Evolutionary conservation across 192 early-diverging fungal species (phyloP).

Genomic region (Rhizophagus sp.): DNA sequence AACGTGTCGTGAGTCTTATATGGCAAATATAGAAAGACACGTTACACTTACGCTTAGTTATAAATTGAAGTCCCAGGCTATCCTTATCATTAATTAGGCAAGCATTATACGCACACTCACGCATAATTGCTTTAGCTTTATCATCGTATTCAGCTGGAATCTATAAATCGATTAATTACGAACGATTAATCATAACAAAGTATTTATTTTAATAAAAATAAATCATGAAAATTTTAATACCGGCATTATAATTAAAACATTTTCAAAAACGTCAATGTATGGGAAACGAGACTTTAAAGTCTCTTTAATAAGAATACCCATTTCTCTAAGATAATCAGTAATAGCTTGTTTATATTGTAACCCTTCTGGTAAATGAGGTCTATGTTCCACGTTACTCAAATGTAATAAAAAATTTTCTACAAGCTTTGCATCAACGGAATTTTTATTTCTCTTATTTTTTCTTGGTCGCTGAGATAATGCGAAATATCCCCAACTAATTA

Average conservation of each 20-base stretch:
- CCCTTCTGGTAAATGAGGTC: neutral
- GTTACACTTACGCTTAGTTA: no score
- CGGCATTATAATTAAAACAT: neutral
- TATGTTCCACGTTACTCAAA: constrained; percentile 9
- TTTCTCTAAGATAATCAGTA: neutral
- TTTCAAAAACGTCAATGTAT: neutral
- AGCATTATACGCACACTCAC: constrained; percentile 52
- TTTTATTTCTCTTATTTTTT: neutral
- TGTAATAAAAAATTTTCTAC: neutral
- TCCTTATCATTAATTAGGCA: constrained; percentile 31
- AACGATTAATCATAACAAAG: no score
- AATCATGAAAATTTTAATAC: neutral
- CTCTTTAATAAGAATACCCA: neutral
- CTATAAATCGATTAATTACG: constrained; percentile 35
- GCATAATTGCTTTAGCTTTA: constrained; percentile 48
- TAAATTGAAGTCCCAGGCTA: no score
- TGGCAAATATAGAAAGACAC: no score
- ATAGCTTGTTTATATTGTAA: neutral
- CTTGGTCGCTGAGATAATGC: neutral
- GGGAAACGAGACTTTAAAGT: no score
- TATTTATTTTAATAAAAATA: no score
- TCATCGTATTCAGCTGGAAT: constrained; percentile 14
- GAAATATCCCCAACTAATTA: neutral
- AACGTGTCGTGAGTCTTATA: no score
- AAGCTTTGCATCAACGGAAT: neutral